phyloP scores from a whole-genome alignment of 1,284 basidiomycete genomes.

The Cutaneotrichosporon cutaneum region DNA sequence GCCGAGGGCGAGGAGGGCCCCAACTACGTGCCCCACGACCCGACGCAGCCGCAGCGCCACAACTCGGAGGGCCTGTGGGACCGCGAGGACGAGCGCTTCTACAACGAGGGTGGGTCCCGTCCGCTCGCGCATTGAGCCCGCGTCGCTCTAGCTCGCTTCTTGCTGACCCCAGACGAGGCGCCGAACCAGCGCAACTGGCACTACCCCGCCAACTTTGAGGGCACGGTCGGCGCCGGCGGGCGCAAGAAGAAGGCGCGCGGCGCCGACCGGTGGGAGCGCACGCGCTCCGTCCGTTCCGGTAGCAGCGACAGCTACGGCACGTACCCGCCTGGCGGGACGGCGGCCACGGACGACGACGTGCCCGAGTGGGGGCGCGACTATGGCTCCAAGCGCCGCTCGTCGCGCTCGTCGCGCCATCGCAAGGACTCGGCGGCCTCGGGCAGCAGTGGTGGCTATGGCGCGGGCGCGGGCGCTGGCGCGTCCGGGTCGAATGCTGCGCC shows the following conservation, averaged over 20 bases:
- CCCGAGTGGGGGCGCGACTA: slow-evolving; percentile 55
- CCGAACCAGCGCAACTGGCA: slow-evolving; percentile 53
- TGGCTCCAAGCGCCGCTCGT: slow-evolving; percentile 38
- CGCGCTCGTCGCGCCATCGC: slow-evolving; percentile 27
- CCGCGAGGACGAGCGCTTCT: slow-evolving; percentile 49
- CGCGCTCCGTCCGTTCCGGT: slow-evolving; percentile 26
- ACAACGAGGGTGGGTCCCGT: slow-evolving; percentile 38
- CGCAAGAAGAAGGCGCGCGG: slow-evolving; percentile 21
- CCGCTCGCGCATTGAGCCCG: too few relatives aligned
- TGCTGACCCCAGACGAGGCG: slow-evolving; percentile 38
- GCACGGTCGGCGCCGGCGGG: slow-evolving; percentile 39
- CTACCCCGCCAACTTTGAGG: slow-evolving; percentile 55
- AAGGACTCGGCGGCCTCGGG: slow-evolving; percentile 7
- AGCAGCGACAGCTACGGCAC: slow-evolving; percentile 28
- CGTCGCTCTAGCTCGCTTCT: too few relatives aligned
- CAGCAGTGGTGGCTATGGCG: not conserved
- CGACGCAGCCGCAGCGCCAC: slow-evolving; percentile 29
- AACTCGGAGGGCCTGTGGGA: slow-evolving; percentile 47
- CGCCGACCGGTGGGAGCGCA: slow-evolving; percentile 43
- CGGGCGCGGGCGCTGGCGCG: slow-evolving; percentile 1
- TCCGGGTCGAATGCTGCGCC: not conserved
- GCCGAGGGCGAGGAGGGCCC: slow-evolving; percentile 69
- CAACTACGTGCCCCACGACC: slow-evolving; percentile 46
- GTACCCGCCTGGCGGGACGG: slow-evolving; percentile 35
- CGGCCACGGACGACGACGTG: slow-evolving; percentile 49